Evolutionary conservation across 441 rosid species (phyloP), one percentile per base, ranked within the genome.

Genomic region (Codiaeum variegatum): DNA sequence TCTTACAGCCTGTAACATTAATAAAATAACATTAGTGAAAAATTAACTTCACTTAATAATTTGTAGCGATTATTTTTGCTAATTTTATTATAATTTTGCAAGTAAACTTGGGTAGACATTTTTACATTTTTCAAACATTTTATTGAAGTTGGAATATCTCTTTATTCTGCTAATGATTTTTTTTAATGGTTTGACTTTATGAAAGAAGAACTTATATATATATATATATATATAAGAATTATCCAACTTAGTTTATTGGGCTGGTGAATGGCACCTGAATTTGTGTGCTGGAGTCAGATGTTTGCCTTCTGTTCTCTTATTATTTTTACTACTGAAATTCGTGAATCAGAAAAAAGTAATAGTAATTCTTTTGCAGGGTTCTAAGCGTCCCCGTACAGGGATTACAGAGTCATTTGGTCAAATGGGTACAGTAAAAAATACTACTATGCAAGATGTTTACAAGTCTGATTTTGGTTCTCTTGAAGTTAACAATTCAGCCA

Each of bases 301-400:
- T 31, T 51, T 62, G 58, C 28, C 16, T 4, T 13, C 13, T 40
- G 16, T 28, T n/a, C 49, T 42, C 3, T 31, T 6, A 11, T 54
- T n/a, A 19, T 55, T 34, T 52, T 55, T 16, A 24, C 21, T 70
- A 19, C 1, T 13, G 52, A 51, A 70, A 54, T 44, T 18, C 1
- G 1, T 23, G 26, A 29, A 23, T 51, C 9, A 12, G 9, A 71
- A 26, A 73, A 54, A 71, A 60, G 38, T 54, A n/a, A 72, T 62
- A 73, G 18, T 73, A 75, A 74, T 71, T 79, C 68, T 60, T 73
- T 55, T 85, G 81, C 85, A 96, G 98, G 97, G 96, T 79, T 82
- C 91, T 67, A 96, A 94, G 86, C 98, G 97, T 75, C 81, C 90
- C 66, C 94, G 94, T 72, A 62, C 87, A 72, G 92, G 89, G 75